Evolutionary conservation across 73 alveolate species (phyloP).

Genomic region (Paramecium sexaurelia): DNA sequence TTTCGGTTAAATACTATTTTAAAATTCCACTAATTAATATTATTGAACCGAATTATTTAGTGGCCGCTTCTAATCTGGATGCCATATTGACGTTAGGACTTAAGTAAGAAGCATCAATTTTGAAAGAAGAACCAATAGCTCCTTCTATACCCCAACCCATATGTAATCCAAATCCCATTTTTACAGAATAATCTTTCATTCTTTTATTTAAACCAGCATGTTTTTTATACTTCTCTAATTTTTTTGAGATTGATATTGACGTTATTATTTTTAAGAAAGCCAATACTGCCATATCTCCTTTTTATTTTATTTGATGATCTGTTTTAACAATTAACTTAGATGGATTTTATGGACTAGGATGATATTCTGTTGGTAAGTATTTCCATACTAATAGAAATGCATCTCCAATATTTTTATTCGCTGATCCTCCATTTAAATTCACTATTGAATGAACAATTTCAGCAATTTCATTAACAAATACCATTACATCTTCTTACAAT

Average conservation of each 20-base stretch:
- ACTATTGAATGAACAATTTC: slow-evolving; percentile 92
- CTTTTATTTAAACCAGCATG: slow-evolving; percentile 77
- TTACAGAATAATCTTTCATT: slow-evolving; percentile 86
- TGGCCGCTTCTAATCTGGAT: slow-evolving; percentile 94
- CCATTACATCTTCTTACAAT: slow-evolving; percentile 93
- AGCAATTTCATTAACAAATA: slow-evolving; percentile 97
- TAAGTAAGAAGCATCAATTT: slow-evolving; percentile 95
- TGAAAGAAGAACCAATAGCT: slow-evolving; percentile 92
- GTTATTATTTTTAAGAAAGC: slow-evolving; percentile 80
- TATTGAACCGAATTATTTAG: slow-evolving; percentile 84
- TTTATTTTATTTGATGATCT: not conserved
- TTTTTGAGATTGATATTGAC: slow-evolving; percentile 70
- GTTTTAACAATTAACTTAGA: slow-evolving; percentile 73
- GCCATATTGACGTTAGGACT: slow-evolving; percentile 97
- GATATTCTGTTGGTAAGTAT: slow-evolving; percentile 80
- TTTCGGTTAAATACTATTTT: slow-evolving; percentile 57
- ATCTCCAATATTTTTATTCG: slow-evolving; percentile 98
- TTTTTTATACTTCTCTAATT: slow-evolving; percentile 79
- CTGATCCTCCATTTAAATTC: slow-evolving; percentile 90
- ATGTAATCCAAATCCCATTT: slow-evolving; percentile 95
- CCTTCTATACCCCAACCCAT: slow-evolving; percentile 98
- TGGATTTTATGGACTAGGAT: slow-evolving; percentile 70
- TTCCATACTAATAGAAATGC: slow-evolving; percentile 98
- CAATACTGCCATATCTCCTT: slow-evolving; percentile 79
- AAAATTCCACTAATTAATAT: slow-evolving; percentile 75